These are phyloP conservation scores for Xylaria digitata DNA, from an alignment of 2,329 filamentous ascomycete genomes.

Conservation along the genomic window DNA sequence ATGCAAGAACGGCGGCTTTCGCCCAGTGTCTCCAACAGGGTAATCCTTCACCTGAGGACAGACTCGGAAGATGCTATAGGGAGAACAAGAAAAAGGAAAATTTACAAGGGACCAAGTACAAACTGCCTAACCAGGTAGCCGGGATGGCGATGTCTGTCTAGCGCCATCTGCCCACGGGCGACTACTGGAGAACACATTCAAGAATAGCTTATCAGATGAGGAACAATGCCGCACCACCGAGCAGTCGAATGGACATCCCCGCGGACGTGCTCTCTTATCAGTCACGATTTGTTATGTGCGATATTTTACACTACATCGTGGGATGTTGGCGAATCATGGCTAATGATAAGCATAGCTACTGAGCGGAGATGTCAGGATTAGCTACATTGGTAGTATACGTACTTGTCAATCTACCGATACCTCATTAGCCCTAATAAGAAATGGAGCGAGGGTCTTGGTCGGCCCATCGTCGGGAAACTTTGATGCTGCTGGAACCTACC, in stretches of 20 bases:
- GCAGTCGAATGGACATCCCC: conserved; percentile 30
- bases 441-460: conserved; percentile 27
- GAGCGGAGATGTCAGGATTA: conserved; percentile 47
- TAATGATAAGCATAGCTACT: conserved; percentile 41
- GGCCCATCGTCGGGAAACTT: conserved; percentile 11
- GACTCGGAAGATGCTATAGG: background rate
- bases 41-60: conserved; percentile 9
- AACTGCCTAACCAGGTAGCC: conserved; percentile 10
- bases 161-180: conserved; percentile 13
- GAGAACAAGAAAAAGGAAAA: too few species aligned
- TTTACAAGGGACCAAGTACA: background rate
- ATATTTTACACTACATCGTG: conserved; percentile 29
- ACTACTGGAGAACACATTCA: background rate
- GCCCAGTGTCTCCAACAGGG: conserved; percentile 23
- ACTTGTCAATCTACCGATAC: conserved; percentile 12
- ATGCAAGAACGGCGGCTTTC: conserved; percentile 15
- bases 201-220: conserved; percentile 13
- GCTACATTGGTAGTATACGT: conserved; percentile 11
- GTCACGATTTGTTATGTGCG: conserved; percentile 38
- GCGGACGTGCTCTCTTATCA: conserved; percentile 43
- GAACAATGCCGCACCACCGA: conserved; percentile 1
- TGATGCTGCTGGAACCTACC: conserved; percentile 12
- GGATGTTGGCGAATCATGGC: conserved; percentile 42
- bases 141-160: conserved; percentile 12
- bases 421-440: conserved; percentile 19